Conservation (phyloP, 495 filamentous ascomycete species). For the Penicillium ucsense region DNA sequence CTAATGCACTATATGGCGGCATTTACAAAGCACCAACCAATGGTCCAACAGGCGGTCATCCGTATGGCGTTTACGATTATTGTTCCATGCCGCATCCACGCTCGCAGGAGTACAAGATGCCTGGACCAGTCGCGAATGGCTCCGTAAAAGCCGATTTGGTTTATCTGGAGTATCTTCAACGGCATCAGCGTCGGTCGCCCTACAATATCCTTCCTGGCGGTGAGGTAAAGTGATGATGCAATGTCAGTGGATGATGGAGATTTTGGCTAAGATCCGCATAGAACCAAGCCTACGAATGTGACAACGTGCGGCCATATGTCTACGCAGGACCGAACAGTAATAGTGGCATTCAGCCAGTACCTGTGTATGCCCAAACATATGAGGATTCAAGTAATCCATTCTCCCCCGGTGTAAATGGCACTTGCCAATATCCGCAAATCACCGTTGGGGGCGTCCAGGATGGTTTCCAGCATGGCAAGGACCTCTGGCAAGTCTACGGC, state of each 20-base stretch:
- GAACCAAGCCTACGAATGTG: conserved; percentile 35
- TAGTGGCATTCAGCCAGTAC: conserved; percentile 18
- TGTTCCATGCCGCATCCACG: conserved; percentile 39
- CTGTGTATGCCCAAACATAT: conserved; percentile 33
- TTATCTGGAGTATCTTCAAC: conserved; percentile 34
- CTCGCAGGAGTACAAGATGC: conserved; percentile 22
- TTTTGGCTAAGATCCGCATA: conserved; percentile 5
- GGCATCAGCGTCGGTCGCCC: conserved; percentile 32
- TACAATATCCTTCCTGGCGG: conserved; percentile 36
- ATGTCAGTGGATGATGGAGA: neutral
- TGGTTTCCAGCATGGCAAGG: conserved; percentile 33
- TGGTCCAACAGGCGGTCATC: conserved; percentile 15
- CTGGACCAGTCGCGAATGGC: conserved; percentile 18
- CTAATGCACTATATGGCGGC: conserved; percentile 32
- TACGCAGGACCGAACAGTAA: conserved; percentile 20
- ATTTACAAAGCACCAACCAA: conserved; percentile 26
- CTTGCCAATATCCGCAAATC: conserved; percentile 37
- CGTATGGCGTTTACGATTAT: conserved; percentile 30
- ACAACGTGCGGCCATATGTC: conserved; percentile 29
- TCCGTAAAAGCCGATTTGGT: conserved; percentile 23
- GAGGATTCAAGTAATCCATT: conserved; percentile 31
- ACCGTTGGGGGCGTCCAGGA: conserved; percentile 35
- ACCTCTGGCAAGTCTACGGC: conserved; percentile 29
- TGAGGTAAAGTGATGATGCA: conserved; percentile 17
- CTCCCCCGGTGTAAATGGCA: conserved; percentile 23